These are phyloP conservation scores for Naganishia vaughanmartiniae DNA, from an alignment of 768 basidiomycete species.

Conservation along the genomic window DNA sequence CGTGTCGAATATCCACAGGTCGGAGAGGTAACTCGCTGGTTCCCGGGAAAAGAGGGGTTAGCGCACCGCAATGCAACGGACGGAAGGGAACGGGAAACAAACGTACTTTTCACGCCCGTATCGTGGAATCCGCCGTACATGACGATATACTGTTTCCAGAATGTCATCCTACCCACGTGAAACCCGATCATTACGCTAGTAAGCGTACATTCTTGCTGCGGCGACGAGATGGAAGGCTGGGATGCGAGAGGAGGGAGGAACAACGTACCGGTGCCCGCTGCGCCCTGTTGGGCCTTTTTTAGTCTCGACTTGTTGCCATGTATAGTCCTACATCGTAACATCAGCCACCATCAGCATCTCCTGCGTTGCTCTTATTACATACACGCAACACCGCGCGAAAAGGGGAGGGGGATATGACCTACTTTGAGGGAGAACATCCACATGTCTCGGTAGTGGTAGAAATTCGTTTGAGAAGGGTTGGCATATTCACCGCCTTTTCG, in stretches of 20 bases:
- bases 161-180: constrained; percentile 63
- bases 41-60: no score
- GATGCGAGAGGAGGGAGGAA: no score
- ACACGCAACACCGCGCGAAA: no score
- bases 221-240: no score
- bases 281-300: constrained; percentile 74
- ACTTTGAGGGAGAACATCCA: constrained; percentile 66
- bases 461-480: constrained; percentile 73
- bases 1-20: constrained; percentile 80
- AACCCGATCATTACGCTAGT: no score
- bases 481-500: constrained; percentile 73
- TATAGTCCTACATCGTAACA: constrained; percentile 57
- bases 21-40: constrained; percentile 74
- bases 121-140: constrained; percentile 90
- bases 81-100: background rate
- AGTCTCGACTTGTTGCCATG: constrained; percentile 86
- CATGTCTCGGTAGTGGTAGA: constrained; percentile 85
- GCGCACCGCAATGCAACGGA: background rate
- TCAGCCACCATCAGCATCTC: background rate
- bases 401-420: background rate
- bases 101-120: constrained; percentile 72
- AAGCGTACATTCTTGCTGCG: no score
- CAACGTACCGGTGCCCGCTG: constrained; percentile 75
- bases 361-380: no score
- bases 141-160: constrained; percentile 83